A percentile compares a stretch with the other conserved stretches of the same genome.
Conservation (phyloP, 2,329 filamentous ascomycete genomes). For the Sporothrix variecibatus region DNA sequence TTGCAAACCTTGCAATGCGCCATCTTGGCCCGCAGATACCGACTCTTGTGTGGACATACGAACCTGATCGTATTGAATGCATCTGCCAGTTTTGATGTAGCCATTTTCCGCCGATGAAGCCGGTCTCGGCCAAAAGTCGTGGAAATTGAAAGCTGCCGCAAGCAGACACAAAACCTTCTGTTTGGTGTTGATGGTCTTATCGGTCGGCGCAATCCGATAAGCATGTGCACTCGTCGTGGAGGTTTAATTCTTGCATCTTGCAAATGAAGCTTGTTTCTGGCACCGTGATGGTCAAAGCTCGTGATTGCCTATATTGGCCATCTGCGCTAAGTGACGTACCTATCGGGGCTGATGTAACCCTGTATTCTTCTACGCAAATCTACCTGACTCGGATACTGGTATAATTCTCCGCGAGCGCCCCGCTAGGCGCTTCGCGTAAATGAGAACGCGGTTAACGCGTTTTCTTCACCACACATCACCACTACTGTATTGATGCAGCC, state of each 20-base stretch:
- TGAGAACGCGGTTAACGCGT: slow-evolving; percentile 17
- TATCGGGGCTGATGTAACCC: not conserved
- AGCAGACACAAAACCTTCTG: not conserved
- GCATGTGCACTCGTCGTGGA: not conserved
- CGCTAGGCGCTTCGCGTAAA: not conserved
- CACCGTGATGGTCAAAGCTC: not conserved
- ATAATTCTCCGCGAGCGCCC: slow-evolving; percentile 1
- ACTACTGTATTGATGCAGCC: not conserved
- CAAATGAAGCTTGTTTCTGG: not conserved
- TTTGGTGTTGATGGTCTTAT: not conserved
- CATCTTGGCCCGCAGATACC: not conserved
- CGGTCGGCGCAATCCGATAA: not conserved
- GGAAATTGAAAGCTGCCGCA: not conserved
- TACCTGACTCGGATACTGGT: not conserved
- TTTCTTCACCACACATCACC: not conserved
- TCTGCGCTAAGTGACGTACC: not conserved
- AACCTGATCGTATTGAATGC: no score
- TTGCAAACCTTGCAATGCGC: not conserved
- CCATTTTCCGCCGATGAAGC: not conserved
- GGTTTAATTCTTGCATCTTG: not conserved
- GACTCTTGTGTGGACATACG: not conserved
- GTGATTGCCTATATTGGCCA: slow-evolving; percentile 1
- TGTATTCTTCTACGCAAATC: not conserved
- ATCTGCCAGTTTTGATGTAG: not conserved
- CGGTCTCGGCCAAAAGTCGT: not conserved